Conservation (phyloP, 2,329 filamentous ascomycete species). For the Ramichloridium luteum region DNA sequence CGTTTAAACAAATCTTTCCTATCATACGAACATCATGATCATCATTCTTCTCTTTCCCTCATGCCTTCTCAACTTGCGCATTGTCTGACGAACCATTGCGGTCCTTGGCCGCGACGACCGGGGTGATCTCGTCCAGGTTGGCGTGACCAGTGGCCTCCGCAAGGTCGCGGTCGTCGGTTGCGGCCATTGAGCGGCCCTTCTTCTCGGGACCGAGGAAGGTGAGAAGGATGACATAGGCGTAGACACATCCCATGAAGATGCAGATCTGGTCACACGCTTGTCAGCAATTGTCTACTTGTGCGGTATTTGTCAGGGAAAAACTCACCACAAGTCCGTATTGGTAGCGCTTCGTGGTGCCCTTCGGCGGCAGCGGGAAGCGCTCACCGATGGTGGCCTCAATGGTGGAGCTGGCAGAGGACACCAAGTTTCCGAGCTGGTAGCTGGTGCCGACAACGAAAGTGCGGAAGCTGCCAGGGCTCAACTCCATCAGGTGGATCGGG, state of each 20-base stretch:
- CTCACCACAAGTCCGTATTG: conserved; percentile 48
- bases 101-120: neutral
- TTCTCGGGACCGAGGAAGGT: conserved; percentile 49
- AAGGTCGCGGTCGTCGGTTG: conserved; percentile 20
- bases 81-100: neutral
- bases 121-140: neutral
- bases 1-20: too few species aligned
- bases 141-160: conserved; percentile 18
- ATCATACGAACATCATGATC: too few species aligned
- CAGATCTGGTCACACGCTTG: too few species aligned
- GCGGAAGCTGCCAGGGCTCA: conserved; percentile 58
- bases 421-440: conserved; percentile 69
- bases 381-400: conserved; percentile 33
- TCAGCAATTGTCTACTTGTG: too few species aligned
- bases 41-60: too few species aligned
- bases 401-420: conserved; percentile 33
- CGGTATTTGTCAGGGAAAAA: too few species aligned
- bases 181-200: conserved; percentile 26
- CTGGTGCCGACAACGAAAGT: conserved; percentile 63
- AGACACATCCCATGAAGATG: conserved; percentile 74
- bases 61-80: neutral
- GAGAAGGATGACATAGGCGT: conserved; percentile 47
- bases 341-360: conserved; percentile 30
- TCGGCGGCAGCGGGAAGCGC: conserved; percentile 27
- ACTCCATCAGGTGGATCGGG: conserved; percentile 62